Base-by-base conservation (phyloP, 495 filamentous ascomycete genomes). In the Talaromyces trachyspermus region DNA sequence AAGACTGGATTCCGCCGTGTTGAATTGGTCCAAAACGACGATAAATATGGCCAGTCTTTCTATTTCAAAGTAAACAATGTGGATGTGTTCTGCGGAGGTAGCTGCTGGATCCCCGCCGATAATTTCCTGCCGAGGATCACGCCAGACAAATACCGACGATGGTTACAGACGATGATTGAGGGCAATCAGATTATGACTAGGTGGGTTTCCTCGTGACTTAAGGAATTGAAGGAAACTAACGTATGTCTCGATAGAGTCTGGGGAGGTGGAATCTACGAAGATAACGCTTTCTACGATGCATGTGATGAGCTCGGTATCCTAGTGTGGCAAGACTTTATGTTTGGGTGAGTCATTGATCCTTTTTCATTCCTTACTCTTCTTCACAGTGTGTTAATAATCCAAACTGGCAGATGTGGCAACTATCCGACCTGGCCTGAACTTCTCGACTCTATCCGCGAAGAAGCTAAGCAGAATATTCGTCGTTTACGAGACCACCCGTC, bases 101-200 rank as follows among this genome's bases (percentile, higher is more conserved):
- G 81, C 48, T 83, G 88, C 64, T 95, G 88, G 88, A 92, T 95
- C 53, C 88, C 88, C 0, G 83, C 86, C 17, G 86, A 92, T 61
- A 89, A 80, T 37, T 84, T 92, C 49, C 72, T 88, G 29, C 79
- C 86, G 0, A 76, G 77, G 22, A 77, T 89, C 46, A 76, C 61
- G 20, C 70, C 70, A 3, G 65, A 84, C 45, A 74, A 72, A 30
- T 89, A 92, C 56, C 73, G 75, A 35, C 78, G 84, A 56, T 90
- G 85, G 86, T 70, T 89, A 27, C 76, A 77, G 51, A 63, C 88
- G 40, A 77, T 85, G 54, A 68, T 68, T 0, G 73, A 77, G 18
- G 84, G 84, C 15, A 81, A 86, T 57, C 86, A 90, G 53, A 61
- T 73, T 26, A 90, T 85, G 81, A 75, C 81, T 47, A 61, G 80